Evolutionary conservation across 2,329 filamentous ascomycete genomes (phyloP).

Genomic region (Coniochaeta ligniaria): DNA sequence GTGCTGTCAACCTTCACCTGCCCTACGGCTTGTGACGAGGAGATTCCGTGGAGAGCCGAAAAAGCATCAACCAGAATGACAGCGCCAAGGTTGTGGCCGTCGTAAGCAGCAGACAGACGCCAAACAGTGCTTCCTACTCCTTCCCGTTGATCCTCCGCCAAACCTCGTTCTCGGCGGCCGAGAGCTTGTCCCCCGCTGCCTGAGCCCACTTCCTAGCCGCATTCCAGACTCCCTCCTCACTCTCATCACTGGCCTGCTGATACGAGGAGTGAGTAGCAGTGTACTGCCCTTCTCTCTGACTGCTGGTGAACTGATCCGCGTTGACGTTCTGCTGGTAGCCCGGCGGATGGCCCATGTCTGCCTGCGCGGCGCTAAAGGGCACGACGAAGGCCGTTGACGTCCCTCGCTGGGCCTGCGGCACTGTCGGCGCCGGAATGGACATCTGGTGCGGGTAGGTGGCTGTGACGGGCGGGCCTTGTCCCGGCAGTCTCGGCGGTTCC

Average conservation of each 20-base stretch:
- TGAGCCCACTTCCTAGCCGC: slow-evolving; percentile 51
- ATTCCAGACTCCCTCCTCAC: slow-evolving; percentile 42
- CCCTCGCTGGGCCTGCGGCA: slow-evolving; percentile 34
- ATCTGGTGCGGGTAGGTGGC: slow-evolving; percentile 38
- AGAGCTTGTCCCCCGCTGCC: slow-evolving; percentile 49
- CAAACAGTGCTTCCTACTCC: slow-evolving; percentile 26
- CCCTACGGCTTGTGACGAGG: not conserved
- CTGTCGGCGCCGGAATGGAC: slow-evolving; percentile 39
- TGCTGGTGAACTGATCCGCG: slow-evolving; percentile 42
- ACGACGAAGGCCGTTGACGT: slow-evolving; percentile 29
- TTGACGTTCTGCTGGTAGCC: slow-evolving; percentile 51
- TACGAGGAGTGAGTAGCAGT: slow-evolving; percentile 11
- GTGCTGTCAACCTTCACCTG: not conserved
- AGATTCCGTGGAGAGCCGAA: not conserved
- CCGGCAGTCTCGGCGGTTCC: not conserved
- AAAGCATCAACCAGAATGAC: not conserved
- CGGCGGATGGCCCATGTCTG: slow-evolving; percentile 27
- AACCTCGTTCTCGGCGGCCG: slow-evolving; percentile 52
- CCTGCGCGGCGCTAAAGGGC: slow-evolving; percentile 10
- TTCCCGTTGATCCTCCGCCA: slow-evolving; percentile 60
- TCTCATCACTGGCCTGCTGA: slow-evolving; percentile 8
- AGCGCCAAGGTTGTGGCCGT: not conserved
- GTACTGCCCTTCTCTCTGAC: slow-evolving; percentile 34
- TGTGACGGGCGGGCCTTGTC: slow-evolving; percentile 18
- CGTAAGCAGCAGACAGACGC: not conserved